Evolutionary conservation across 352 stramenopile species (phyloP).

Genomic region (Phytophthora syringae): DNA sequence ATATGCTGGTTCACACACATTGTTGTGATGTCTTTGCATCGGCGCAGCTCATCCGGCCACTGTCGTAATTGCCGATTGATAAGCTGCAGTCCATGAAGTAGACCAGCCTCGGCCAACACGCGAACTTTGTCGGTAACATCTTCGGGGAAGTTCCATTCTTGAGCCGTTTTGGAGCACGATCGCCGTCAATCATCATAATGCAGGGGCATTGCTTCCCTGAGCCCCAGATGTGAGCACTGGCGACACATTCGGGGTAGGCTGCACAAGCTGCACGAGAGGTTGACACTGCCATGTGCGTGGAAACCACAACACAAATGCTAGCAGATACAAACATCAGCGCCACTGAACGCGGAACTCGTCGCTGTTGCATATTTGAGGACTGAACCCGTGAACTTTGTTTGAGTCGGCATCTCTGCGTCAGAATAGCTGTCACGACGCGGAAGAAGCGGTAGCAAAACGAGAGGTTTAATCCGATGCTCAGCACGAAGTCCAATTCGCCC

Average conservation of each 20-base stretch:
- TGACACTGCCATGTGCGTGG: conserved; percentile 16
- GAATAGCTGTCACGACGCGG: conserved; percentile 24
- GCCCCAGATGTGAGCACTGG: conserved; percentile 22
- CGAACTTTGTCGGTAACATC: conserved; percentile 26
- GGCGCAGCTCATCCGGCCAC: conserved; percentile 31
- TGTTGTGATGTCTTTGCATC: conserved; percentile 13
- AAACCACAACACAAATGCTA: conserved; percentile 4
- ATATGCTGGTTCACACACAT: conserved; percentile 19
- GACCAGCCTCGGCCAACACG: conserved; percentile 20
- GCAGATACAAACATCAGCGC: conserved; percentile 16
- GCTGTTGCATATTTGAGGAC: conserved; percentile 15
- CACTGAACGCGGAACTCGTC: conserved; percentile 10
- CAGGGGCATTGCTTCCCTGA: conserved; percentile 23
- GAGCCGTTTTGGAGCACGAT: conserved; percentile 24
- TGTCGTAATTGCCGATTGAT: conserved; percentile 31
- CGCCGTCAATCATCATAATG: conserved; percentile 32
- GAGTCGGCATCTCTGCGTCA: conserved; percentile 1
- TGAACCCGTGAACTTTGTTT: neutral
- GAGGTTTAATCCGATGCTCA: conserved; percentile 40
- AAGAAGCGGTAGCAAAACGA: conserved; percentile 46
- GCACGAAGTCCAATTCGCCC: conserved; percentile 32
- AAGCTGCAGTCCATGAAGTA: conserved; percentile 26
- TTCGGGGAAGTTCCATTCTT: conserved; percentile 32
- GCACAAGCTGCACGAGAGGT: conserved; percentile 11
- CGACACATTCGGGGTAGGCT: conserved; percentile 32